Percentiles rank a stretch among this genome's conserved stretches.
phyloP scores from a whole-genome alignment of 163 green algal species.

The Picocystis sp. region DNA sequence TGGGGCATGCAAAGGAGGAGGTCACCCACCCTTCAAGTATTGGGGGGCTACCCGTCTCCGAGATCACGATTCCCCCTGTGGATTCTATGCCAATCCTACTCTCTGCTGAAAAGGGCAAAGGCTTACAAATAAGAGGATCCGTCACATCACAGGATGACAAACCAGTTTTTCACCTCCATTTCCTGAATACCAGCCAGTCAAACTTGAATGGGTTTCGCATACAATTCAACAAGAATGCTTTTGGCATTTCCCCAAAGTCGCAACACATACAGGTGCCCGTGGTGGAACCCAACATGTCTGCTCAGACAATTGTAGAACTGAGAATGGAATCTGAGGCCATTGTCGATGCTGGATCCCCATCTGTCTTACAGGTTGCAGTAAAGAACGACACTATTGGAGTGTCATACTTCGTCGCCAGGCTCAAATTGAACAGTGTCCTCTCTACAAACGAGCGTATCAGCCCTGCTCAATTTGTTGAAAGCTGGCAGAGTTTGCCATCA shows the following conservation, averaged over 20 bases:
- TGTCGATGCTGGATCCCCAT: too few species aligned
- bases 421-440: too few species aligned
- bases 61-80: slow-evolving; percentile 11
- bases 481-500: too few species aligned
- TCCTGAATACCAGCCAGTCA: slow-evolving; percentile 15
- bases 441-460: too few species aligned
- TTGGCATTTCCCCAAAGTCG: slow-evolving; percentile 28
- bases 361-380: too few species aligned
- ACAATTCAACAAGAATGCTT: slow-evolving; percentile 88
- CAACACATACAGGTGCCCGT: slow-evolving; percentile 4
- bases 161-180: slow-evolving; percentile 26
- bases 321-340: too few species aligned
- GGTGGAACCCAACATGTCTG: slow-evolving; percentile 37
- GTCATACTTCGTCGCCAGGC: too few species aligned
- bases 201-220: slow-evolving; percentile 78
- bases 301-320: slow-evolving; percentile 19
- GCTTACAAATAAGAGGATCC: slow-evolving; percentile 38
- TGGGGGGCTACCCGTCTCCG: not conserved
- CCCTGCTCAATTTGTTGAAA: too few species aligned
- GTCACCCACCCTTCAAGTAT: slow-evolving; percentile 14
- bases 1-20: slow-evolving; percentile 9
- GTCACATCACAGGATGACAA: slow-evolving; percentile 28
- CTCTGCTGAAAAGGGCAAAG: slow-evolving; percentile 36
- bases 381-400: too few species aligned
- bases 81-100: slow-evolving; percentile 44